Base-by-base conservation (phyloP, 2,329 filamentous ascomycete species). In the Botrytis porri region DNA sequence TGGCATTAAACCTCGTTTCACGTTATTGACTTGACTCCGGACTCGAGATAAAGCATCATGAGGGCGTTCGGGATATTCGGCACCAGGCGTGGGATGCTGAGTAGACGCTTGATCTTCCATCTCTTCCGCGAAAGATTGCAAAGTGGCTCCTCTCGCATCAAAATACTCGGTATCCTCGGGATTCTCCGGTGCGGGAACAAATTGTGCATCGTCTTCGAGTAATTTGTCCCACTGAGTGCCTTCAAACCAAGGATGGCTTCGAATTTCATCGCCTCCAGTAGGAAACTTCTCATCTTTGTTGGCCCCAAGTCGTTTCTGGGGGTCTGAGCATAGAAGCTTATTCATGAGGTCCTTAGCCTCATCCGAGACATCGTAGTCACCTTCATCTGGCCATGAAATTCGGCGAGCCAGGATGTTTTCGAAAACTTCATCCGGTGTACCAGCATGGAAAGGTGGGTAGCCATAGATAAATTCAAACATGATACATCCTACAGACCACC, bases 401-500 rank as follows among this genome's bases (percentile, higher is more conserved):
- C 89, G 92, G 70, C 95, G 92, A 39, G 92, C 90, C 54, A 99
- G 84, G 75, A 99, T 99, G 78, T 99, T 99, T 78, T 98, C 93
- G 80, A 99, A 99, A 1, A 99, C 96, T 78, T 96, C 88, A 78
- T 99, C 96, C 0, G 96, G 94, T 65, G 95, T 94, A 32, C 87
- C 86, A 1, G 94, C 96, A 81, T 98, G 94, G 82, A 99, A 99
- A 0, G 96, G 96, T 0, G 96, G 96, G 73, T 93, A 92, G 1
- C 96, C 96, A 80, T 93, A 98, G 3, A 99, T 84, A 77, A 97
- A 98, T 80, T 99, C 96, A 79, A 98, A 99, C 82, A 98, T 85
- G 78, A 99, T 98, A 81, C 97, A 99, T 0, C 96, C 96, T n/a
- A 99, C 87, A 35, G 96, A 98, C 96, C 96, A 99, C 96, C 96